These are phyloP conservation scores for Beauveria brongniartii DNA, from an alignment of 2,329 filamentous ascomycete genomes.

Conservation along the genomic window DNA sequence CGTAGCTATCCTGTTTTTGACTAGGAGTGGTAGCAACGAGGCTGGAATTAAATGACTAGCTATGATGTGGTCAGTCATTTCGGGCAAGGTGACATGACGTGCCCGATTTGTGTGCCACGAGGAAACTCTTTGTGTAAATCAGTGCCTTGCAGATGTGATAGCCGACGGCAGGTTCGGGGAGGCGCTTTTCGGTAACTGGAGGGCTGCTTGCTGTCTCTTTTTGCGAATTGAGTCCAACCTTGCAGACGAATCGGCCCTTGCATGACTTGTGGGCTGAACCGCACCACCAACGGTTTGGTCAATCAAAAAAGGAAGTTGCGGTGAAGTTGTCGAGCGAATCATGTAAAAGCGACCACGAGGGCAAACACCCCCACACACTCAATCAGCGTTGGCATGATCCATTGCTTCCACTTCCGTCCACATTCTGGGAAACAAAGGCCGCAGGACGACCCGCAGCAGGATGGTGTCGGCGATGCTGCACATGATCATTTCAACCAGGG, in stretches of 20 bases:
- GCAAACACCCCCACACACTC: not conserved
- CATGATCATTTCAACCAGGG: conserved; percentile 8
- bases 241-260: not conserved
- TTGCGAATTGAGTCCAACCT: not conserved
- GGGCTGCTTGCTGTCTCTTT: not conserved
- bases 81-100: not conserved
- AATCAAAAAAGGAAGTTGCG: not conserved
- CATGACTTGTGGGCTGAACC: not conserved
- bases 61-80: not conserved
- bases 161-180: not conserved
- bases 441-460: not conserved
- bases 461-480: conserved; percentile 5
- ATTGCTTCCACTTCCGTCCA: not conserved
- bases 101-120: not conserved
- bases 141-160: not conserved
- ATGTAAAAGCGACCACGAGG: not conserved
- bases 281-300: not conserved
- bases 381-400: not conserved
- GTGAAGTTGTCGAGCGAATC: conserved; percentile 1
- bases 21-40: not conserved
- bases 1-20: not conserved
- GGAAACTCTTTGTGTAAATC: not conserved
- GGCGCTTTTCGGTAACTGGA: not conserved
- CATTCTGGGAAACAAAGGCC: not conserved
- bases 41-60: not conserved